Conservation (phyloP, 139 green algal genomes). For the Micromonas pusilla region DNA sequence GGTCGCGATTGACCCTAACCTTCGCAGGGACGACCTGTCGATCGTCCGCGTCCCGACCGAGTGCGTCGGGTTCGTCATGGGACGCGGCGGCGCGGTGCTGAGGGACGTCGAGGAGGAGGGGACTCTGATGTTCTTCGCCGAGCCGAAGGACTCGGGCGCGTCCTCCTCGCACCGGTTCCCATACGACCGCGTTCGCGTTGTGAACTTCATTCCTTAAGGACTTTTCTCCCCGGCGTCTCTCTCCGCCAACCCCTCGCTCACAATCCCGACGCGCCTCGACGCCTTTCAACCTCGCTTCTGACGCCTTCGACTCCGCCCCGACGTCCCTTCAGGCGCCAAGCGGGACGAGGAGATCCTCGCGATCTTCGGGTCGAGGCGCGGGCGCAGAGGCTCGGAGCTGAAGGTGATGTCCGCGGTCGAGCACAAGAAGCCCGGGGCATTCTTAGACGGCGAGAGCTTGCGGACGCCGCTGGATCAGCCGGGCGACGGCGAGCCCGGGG, state of each 20-base stretch:
- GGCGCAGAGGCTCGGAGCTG: constrained; percentile 11
- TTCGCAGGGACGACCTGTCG: background rate
- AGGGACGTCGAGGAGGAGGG: background rate
- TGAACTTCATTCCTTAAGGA: too few species aligned
- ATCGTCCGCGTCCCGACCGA: background rate
- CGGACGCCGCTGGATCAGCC: background rate
- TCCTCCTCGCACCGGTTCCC: too few species aligned
- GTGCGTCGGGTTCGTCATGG: constrained; percentile 5
- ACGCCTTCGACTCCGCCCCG: background rate
- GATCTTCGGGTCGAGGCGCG: constrained; percentile 14
- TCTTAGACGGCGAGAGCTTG: background rate
- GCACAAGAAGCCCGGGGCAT: constrained; percentile 9
- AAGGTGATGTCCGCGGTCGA: constrained; percentile 26
- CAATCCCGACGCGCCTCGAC: too few species aligned
- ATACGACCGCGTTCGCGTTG: too few species aligned
- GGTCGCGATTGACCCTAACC: background rate
- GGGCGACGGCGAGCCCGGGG: constrained; percentile 4
- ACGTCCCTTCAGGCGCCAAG: too few species aligned
- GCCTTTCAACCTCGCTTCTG: background rate
- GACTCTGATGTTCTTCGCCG: constrained; percentile 6
- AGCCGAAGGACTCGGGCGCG: background rate
- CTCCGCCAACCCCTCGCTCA: too few species aligned
- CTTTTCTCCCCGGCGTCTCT: too few species aligned
- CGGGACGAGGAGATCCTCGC: constrained; percentile 5
- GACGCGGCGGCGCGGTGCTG: background rate